These are phyloP conservation scores for Monilinia fructicola DNA, from an alignment of 2,329 filamentous ascomycete genomes.

Conservation along the genomic window DNA sequence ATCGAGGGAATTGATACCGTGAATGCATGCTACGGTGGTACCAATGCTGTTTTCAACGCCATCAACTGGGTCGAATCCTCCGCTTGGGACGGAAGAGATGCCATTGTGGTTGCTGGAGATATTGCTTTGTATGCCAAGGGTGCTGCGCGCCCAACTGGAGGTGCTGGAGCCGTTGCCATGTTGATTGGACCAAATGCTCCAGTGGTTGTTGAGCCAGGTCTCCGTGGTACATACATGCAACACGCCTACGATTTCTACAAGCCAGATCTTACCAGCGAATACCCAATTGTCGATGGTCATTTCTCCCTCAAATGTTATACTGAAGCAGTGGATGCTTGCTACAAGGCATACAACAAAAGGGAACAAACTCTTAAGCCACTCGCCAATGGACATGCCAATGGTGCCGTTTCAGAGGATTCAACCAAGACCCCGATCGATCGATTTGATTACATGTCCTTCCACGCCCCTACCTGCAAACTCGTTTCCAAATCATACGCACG, in stretches of 20 bases:
- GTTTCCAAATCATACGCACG: slow-evolving; percentile 83
- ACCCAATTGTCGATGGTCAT: slow-evolving; percentile 81
- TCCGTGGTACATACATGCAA: slow-evolving; percentile 77
- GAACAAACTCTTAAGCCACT: slow-evolving; percentile 59
- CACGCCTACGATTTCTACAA: slow-evolving; percentile 91
- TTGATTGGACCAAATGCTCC: slow-evolving; percentile 77
- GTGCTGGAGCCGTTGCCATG: slow-evolving; percentile 76
- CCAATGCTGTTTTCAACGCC: slow-evolving; percentile 79
- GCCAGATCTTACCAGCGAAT: slow-evolving; percentile 83
- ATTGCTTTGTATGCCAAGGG: slow-evolving; percentile 86
- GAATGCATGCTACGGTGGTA: slow-evolving; percentile 85
- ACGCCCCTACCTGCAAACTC: slow-evolving; percentile 83
- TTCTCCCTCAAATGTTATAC: slow-evolving; percentile 81
- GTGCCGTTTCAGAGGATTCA: slow-evolving; percentile 42
- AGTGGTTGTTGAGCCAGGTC: slow-evolving; percentile 73
- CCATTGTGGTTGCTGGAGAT: slow-evolving; percentile 76
- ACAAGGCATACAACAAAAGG: slow-evolving; percentile 75
- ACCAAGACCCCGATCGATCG: slow-evolving; percentile 68
- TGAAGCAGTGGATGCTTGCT: slow-evolving; percentile 76
- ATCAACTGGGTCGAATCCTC: slow-evolving; percentile 87
- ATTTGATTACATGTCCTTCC: slow-evolving; percentile 82
- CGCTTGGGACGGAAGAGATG: slow-evolving; percentile 80
- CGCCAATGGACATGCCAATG: slow-evolving; percentile 54
- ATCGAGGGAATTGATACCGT: slow-evolving; percentile 80
- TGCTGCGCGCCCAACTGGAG: slow-evolving; percentile 76